These are phyloP conservation scores for Maudiozyma turicensis DNA, from an alignment of 805 yeast genomes.

Conservation along the genomic window DNA sequence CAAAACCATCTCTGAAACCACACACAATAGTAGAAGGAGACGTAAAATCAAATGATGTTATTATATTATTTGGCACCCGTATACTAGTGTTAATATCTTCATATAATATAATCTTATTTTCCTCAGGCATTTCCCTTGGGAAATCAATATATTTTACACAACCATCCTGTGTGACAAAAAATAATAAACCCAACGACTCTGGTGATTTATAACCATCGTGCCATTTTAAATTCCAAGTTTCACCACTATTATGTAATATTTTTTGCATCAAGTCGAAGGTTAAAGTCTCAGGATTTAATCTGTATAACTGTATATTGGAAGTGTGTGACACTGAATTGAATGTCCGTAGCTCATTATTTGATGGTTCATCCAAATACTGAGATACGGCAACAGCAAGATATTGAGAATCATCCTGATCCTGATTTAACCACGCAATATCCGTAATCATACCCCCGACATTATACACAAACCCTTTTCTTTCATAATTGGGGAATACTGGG, in stretches of 20 bases:
- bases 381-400: slow-evolving; percentile 45
- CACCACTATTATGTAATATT: slow-evolving; percentile 36
- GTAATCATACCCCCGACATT: slow-evolving; percentile 47
- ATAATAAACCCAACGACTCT: slow-evolving; percentile 34
- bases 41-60: slow-evolving; percentile 42
- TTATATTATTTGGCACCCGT: slow-evolving; percentile 21
- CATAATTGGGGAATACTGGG: slow-evolving; percentile 20
- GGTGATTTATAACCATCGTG: slow-evolving; percentile 23
- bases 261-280: slow-evolving; percentile 26
- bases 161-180: slow-evolving; percentile 51
- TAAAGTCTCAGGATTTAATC: slow-evolving; percentile 25
- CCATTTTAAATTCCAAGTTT: slow-evolving; percentile 30
- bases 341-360: slow-evolving; percentile 21
- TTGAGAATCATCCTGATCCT: slow-evolving; percentile 17
- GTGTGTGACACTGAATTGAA: slow-evolving; percentile 23
- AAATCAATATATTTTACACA: slow-evolving; percentile 39
- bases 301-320: slow-evolving; percentile 40
- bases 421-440: slow-evolving; percentile 41
- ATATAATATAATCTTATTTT: slow-evolving; percentile 5
- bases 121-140: neutral
- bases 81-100: slow-evolving; percentile 22
- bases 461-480: slow-evolving; percentile 33
- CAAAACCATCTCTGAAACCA: slow-evolving; percentile 49
- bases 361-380: slow-evolving; percentile 25
- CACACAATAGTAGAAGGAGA: slow-evolving; percentile 37